These are phyloP conservation scores for Colletotrichum sp. DNA, from an alignment of 2,329 filamentous ascomycete species.

Conservation along the genomic window DNA sequence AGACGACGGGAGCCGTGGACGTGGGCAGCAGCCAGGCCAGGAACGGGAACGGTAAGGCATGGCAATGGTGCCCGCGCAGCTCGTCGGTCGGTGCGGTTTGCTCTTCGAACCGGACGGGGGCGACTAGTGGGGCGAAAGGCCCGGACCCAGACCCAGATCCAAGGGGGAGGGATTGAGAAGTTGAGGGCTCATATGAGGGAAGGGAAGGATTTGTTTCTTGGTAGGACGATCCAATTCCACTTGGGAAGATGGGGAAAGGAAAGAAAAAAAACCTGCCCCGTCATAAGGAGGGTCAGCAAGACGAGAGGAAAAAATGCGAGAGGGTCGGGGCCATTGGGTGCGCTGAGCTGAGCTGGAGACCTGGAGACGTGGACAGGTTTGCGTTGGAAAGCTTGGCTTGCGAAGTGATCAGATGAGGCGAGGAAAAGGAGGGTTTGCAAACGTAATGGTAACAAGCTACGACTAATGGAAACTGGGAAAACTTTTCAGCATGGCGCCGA, in stretches of 20 bases:
- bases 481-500: conserved; percentile 12
- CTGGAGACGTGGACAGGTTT: background rate
- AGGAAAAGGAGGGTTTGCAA: conserved; percentile 24
- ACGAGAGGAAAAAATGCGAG: background rate
- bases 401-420: conserved; percentile 21
- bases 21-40: background rate
- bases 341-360: background rate
- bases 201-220: background rate
- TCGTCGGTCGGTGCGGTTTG: background rate
- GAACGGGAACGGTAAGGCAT: background rate
- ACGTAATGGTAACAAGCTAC: conserved; percentile 30
- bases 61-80: background rate
- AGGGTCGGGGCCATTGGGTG: conserved; percentile 3
- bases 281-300: background rate
- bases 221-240: background rate
- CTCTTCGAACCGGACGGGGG: background rate
- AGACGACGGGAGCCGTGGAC: background rate
- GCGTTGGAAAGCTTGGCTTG: conserved; percentile 2
- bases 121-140: background rate
- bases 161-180: background rate
- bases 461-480: conserved; percentile 23
- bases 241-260: background rate
- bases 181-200: background rate
- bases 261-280: background rate
- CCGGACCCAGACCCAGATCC: background rate